Evolutionary conservation across 1,284 basidiomycete species (phyloP), one percentile per base, ranked within the genome.

Genomic region (Ustanciosporium gigantosporum): DNA sequence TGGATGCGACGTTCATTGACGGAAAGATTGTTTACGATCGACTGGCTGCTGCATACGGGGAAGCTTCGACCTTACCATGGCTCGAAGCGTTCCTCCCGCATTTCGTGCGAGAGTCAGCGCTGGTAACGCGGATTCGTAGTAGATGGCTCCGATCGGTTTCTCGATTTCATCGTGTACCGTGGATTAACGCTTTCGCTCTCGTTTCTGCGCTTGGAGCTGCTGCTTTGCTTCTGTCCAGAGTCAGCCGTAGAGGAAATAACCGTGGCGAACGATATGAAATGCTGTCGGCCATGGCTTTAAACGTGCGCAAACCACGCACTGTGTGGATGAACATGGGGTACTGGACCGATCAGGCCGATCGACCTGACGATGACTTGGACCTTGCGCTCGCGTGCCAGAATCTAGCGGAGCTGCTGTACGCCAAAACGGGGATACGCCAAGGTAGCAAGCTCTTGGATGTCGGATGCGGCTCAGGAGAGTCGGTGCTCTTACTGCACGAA

Each of bases 1-100:
- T 89, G 31, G 79, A 87, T 25, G 85, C 85, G 2, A 92, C 90
- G 4, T 84, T 88, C 39, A 83, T 93, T 13, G 90, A 91, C 71
- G 91, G 91, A 5, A 80, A 82, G 46, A 81, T 88, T 17, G 84
- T 82, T 3, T 90, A 84, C 72, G 87, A 88, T 21, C 69, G 67
- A 1, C 36, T 49, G 20, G 32, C 32, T 9, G 17, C 32, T 11
- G 32, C 32, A 11, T n/a, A 29, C n/a, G 27, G n/a, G 9, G 27
- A 29, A 29, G n/a, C 11, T 9, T n/a, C n/a, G n/a, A n/a, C n/a
- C n/a, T n/a, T n/a, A n/a, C n/a, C n/a, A n/a, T n/a, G n/a, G n/a
- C n/a, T n/a, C n/a, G n/a, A n/a, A n/a, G 11, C 11, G 27, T 11
- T 11, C 11, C 27, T 29, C 27, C n/a, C n/a, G 27, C 27, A 29